Evolutionary conservation across 257 asterid species (phyloP), one percentile per base, ranked within the genome.

Genomic region (Capsicum pubescens): DNA sequence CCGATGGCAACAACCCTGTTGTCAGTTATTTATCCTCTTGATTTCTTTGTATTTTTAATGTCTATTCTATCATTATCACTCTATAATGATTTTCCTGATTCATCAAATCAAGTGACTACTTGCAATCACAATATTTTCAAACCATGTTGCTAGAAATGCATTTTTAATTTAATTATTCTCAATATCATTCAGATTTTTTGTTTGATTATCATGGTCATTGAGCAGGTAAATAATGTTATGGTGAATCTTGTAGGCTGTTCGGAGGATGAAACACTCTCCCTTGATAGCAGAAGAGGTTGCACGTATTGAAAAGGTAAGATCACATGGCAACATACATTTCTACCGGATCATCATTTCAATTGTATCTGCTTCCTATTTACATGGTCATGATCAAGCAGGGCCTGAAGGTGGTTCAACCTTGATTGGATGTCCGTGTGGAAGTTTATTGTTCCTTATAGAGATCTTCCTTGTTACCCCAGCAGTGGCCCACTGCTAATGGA

Each of bases 371-470:
- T 82, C 82, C 86, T 72, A 70, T 68, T 61, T 54, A 72, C 76
- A 50, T 69, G 50, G 66, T 86, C 87, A 72, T 68, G 87, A 85
- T 87, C 78, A 82, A 72, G 85, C 90, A 93, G 99, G 98, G 99
- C 64, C 72, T 97, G 94, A 97, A 93, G 92, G 89, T 87, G 86
- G 32, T 97, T 83, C 83, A 97, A 93, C 87, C 97, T 93, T n/a
- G 98, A 97, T 82, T 97, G 98, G 97, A 88, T 93, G 90, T 90
- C 97, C 58, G 90, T 96, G 87, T 96, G 99, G 98, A 92, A 92
- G 89, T 92, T 86, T 84, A 86, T 91, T 57, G 93, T 93, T 87
- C 99, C 99, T 42, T 90, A 96, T 87, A 93, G 99, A 92, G 99
- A 96, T 88, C 99, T 76, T 93, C 97, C 80, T 84, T 97, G 90